Percentiles rank a stretch among this genome's conserved stretches.
phyloP scores from a whole-genome alignment of 257 asterid genomes.

The Lantana camara region DNA sequence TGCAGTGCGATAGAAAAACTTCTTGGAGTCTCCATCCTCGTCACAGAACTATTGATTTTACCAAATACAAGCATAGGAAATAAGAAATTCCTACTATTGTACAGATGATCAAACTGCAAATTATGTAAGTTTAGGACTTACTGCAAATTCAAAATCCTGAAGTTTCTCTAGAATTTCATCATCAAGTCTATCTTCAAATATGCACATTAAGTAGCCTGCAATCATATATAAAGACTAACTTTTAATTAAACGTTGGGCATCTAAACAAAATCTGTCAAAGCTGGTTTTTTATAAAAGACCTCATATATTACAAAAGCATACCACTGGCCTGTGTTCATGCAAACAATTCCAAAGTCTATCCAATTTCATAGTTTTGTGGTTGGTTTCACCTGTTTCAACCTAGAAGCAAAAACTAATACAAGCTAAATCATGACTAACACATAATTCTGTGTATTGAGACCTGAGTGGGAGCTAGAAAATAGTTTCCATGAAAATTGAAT shows the following conservation, averaged over 20 bases:
- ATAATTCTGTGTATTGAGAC: not conserved
- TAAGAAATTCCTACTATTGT: slow-evolving; percentile 24
- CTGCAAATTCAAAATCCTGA: slow-evolving; percentile 91
- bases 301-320: slow-evolving; percentile 12
- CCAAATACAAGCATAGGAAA: slow-evolving; percentile 31
- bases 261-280: slow-evolving; percentile 24
- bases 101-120: slow-evolving; percentile 10
- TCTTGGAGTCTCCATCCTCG: slow-evolving; percentile 79
- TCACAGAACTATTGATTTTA: slow-evolving; percentile 67
- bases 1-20: slow-evolving; percentile 80
- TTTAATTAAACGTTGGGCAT: not conserved
- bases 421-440: slow-evolving; percentile 4
- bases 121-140: slow-evolving; percentile 43
- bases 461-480: slow-evolving; percentile 1
- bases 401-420: slow-evolving; percentile 10
- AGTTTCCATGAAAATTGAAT: not conserved
- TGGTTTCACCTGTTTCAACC: slow-evolving; percentile 1
- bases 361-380: not conserved
- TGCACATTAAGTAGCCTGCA: slow-evolving; percentile 96
- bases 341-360: not conserved
- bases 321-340: not conserved
- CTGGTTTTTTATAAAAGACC: slow-evolving; percentile 8
- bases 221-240: slow-evolving; percentile 22
- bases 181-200: slow-evolving; percentile 77
- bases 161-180: slow-evolving; percentile 62